Evolutionary conservation across 208 protist genomes (phyloP).

Genomic region (Spongospora subterranea): DNA sequence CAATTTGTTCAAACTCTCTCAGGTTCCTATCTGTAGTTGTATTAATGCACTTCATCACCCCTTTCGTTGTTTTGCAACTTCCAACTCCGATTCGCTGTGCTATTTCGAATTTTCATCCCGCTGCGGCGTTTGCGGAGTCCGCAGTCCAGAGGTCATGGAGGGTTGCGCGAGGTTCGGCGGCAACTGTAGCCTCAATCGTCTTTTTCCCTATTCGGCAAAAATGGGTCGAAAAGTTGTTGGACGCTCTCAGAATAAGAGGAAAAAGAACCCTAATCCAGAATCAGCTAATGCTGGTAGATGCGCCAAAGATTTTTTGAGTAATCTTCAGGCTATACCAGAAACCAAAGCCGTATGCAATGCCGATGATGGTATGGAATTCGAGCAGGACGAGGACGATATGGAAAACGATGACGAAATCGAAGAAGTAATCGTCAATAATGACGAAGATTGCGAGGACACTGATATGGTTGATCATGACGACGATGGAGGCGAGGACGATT

Average conservation of each 20-base stretch:
- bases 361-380: conserved; percentile 22
- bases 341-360: not conserved
- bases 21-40: too few relatives aligned
- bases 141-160: too few relatives aligned
- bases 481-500: not conserved
- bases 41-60: too few relatives aligned
- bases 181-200: too few relatives aligned
- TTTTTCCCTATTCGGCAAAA: too few relatives aligned
- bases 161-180: too few relatives aligned
- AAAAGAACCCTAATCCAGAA: not conserved
- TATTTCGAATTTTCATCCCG: too few relatives aligned
- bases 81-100: too few relatives aligned
- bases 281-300: not conserved
- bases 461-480: not conserved
- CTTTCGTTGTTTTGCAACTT: too few relatives aligned
- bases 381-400: conserved; percentile 24
- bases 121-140: too few relatives aligned
- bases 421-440: not conserved
- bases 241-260: not conserved
- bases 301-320: not conserved
- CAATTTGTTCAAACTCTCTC: too few relatives aligned
- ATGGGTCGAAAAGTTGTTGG: not conserved
- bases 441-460: not conserved
- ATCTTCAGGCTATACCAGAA: not conserved
- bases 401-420: not conserved